Base-by-base conservation (phyloP, 2,329 filamentous ascomycete species). In the Alternaria solani region DNA sequence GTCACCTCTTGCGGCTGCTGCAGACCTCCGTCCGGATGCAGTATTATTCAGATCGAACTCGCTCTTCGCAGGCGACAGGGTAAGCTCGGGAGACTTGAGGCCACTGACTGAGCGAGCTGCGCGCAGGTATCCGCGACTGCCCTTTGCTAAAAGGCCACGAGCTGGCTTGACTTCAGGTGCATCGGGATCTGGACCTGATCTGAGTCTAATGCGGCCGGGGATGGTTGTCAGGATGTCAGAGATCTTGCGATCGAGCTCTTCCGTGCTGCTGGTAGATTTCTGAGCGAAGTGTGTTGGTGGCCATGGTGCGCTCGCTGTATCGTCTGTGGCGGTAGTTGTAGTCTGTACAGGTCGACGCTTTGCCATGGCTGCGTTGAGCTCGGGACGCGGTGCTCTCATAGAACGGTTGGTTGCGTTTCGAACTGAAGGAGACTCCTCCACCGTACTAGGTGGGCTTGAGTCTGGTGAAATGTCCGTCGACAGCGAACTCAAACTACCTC, bases 161-260 rank as follows among this genome's bases (percentile, higher is more conserved):
- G 62, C 60, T 25, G 73, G 53, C 56, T 71, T 78, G 51, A 72
- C 64, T 51, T 75, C 71, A 26, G 67, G 70, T 36, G 69, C 70
- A 55, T 77, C 70, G 42, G 72, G 64, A n/a, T 69, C 72, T 25
- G 72, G 65, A 3, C 69, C 66, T 14, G 75, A 72, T 1, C 88
- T 88, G 42, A 97, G 84, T 52, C 88, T 89, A 69, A 98, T 96
- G 63, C 89, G 89, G 32, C 90, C 89, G 2, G 93, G 92, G 63
- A 96, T 91, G 20, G 86, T 90, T 59, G 88, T 88, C 39, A 96
- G 85, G 57, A 96, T 91, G 52, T 91, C 87, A 71, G 87, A 91
- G 49, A 96, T 94, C 74, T 94, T 92, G 63, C 89, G 87, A 66
- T 93, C 91, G 14, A 96, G 83, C 57, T 92, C 87, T 65, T 92